These are phyloP conservation scores for Aureobasidium sp. DNA, from an alignment of 2,329 filamentous ascomycete genomes.

Conservation along the genomic window DNA sequence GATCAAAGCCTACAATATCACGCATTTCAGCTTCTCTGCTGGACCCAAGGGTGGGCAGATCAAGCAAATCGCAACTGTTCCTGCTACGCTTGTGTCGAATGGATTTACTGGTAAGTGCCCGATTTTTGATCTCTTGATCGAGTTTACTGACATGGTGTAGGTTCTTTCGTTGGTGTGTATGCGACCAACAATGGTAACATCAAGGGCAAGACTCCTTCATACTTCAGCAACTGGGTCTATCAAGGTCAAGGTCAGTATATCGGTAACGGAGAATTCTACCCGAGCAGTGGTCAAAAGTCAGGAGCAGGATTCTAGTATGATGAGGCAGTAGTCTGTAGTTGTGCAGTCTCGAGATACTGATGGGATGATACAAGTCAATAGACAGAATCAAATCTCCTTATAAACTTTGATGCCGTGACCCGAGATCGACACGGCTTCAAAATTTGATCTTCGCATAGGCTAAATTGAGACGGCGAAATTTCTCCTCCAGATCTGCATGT, in stretches of 20 bases:
- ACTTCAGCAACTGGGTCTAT: no score
- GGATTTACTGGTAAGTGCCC: slow-evolving; percentile 21
- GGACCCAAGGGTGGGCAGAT: background rate
- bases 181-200: slow-evolving; percentile 22
- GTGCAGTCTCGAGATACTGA: no score
- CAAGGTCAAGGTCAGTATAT: no score
- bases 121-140: no score
- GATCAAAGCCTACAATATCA: slow-evolving; percentile 15
- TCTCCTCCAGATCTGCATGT: background rate
- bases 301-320: background rate
- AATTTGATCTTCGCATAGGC: no score
- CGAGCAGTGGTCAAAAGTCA: no score
- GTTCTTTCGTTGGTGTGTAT: slow-evolving; percentile 20
- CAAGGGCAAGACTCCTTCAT: background rate
- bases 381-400: no score
- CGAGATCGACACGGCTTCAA: background rate
- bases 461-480: slow-evolving; percentile 3
- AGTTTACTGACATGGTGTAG: slow-evolving; percentile 4
- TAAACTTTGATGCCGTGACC: background rate
- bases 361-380: no score
- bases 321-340: background rate
- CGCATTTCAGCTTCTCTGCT: slow-evolving; percentile 20
- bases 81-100: slow-evolving; percentile 17
- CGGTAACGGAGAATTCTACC: no score
- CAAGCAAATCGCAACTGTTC: slow-evolving; percentile 8